Conservation (phyloP, 2,329 filamentous ascomycete genomes). For the Xylaria digitata region DNA sequence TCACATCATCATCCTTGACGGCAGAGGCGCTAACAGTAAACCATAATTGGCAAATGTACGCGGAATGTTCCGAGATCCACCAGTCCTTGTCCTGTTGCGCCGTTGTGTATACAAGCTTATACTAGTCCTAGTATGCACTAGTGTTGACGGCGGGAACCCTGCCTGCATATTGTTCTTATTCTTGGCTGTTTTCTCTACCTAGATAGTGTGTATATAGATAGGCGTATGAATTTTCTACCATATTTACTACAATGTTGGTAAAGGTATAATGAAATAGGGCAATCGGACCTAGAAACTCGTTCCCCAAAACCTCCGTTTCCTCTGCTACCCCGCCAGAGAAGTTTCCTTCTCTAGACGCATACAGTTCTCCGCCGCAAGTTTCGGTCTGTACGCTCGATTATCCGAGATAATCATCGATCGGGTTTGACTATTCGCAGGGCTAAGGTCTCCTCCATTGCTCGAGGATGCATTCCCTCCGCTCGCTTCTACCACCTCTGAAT, state of each 20-base stretch:
- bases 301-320: neutral
- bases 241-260: constrained; percentile 1
- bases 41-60: neutral
- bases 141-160: neutral
- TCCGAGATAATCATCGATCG: neutral
- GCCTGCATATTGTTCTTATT: neutral
- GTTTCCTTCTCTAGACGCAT: neutral
- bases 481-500: constrained; percentile 60
- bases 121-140: neutral
- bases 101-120: neutral
- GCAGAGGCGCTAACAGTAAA: constrained; percentile 25
- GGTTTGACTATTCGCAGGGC: constrained; percentile 9
- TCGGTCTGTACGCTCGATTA: neutral
- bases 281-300: neutral
- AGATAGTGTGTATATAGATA: neutral
- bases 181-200: neutral
- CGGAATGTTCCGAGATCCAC: constrained; percentile 20
- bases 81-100: neutral
- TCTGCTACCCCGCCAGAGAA: neutral
- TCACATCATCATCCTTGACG: constrained; percentile 7
- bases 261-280: constrained; percentile 6
- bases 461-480: constrained; percentile 42
- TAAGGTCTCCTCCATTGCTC: constrained; percentile 10
- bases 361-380: neutral
- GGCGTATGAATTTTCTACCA: neutral